Base-by-base conservation (phyloP, 2,329 filamentous ascomycete species). In the Beauveria caledonica region DNA sequence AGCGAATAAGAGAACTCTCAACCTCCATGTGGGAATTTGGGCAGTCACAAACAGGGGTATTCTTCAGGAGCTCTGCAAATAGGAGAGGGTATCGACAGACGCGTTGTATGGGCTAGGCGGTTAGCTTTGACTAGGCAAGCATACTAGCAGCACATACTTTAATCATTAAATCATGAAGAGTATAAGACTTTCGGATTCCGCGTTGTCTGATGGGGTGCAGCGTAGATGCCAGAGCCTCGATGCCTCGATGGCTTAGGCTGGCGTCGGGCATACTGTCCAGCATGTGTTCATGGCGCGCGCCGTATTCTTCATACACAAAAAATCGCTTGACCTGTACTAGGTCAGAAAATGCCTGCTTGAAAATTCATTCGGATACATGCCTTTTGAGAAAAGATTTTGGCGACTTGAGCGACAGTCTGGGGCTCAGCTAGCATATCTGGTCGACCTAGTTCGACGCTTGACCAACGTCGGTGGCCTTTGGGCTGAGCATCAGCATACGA, bases 51-150 rank as follows among this genome's bases (percentile, higher is more conserved):
- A 90, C 89, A 2, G 91, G 90, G 0, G 92, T 97, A 65, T 87
- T 82, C 68, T 88, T 92, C 62, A 92, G 80, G 9, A 99, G 79
- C 68, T 97, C 91, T 5, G 86, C 81, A 68, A 97, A 92, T 2
- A 97, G 78, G 4, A 99, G 78, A 11, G 91, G 91, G 69, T 97
- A 97, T 74, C 89, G 91, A 77, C 91, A 96, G 23, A 97, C 83
- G 60, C 93, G 84, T 73, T 99, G 93, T 21, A 97, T 92, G 0
- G 93, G 94, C 90, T 96, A 10, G 5, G 10, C 13, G 19, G 23
- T 52, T 48, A 42, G 33, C 27, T 19, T 40, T 33, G 33, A 21
- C 21, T 15, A 44, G 10, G 10, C 2, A 45, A 23, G 63, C 63
- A 46, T 23, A 46, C n/a, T 33, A n/a, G 53, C 39, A 29, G 54